Percentiles rank a stretch among this genome's conserved stretches.
Conservation (phyloP, 2,329 filamentous ascomycete genomes). For the Sporothrix brasiliensis region DNA sequence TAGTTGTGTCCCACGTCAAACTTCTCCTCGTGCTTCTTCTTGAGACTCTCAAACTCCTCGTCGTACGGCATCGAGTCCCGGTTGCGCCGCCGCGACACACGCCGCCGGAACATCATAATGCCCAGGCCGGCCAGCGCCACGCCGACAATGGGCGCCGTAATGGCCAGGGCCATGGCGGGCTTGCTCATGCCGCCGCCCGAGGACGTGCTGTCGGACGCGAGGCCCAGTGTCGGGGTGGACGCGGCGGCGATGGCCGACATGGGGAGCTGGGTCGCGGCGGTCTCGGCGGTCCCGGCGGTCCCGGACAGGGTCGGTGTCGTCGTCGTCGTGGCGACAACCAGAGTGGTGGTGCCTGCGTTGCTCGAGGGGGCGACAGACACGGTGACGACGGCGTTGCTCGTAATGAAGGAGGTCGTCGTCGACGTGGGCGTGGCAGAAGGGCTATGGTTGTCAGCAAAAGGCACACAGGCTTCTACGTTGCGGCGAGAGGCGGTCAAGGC, state of each 20-base stretch:
- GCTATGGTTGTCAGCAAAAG: neutral
- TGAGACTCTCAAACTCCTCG: conserved; percentile 38
- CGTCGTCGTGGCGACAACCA: conserved; percentile 21
- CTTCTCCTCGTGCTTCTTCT: conserved; percentile 39
- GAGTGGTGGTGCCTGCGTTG: neutral
- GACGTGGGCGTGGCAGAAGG: conserved; percentile 20
- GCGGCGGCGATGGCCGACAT: conserved; percentile 13
- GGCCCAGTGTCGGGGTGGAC: neutral
- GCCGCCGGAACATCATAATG: conserved; percentile 34
- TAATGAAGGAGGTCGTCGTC: conserved; percentile 32
- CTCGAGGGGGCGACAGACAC: conserved; percentile 17
- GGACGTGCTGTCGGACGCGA: neutral
- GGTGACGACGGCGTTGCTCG: conserved; percentile 28
- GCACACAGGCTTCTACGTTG: no score
- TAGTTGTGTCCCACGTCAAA: conserved; percentile 37
- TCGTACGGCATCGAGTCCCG: conserved; percentile 35
- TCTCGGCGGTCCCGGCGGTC: no score
- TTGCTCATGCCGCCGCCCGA: conserved; percentile 29
- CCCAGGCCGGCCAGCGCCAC: conserved; percentile 34
- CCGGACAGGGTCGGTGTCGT: neutral
- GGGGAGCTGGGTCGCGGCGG: neutral
- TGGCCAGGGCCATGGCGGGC: conserved; percentile 34
- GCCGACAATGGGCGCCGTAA: conserved; percentile 34
- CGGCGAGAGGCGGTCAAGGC: no score
- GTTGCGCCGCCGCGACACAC: conserved; percentile 24